Evolutionary conservation across 2,329 filamentous ascomycete species (phyloP).

Genomic region (Allantophomopsis cytisporea): DNA sequence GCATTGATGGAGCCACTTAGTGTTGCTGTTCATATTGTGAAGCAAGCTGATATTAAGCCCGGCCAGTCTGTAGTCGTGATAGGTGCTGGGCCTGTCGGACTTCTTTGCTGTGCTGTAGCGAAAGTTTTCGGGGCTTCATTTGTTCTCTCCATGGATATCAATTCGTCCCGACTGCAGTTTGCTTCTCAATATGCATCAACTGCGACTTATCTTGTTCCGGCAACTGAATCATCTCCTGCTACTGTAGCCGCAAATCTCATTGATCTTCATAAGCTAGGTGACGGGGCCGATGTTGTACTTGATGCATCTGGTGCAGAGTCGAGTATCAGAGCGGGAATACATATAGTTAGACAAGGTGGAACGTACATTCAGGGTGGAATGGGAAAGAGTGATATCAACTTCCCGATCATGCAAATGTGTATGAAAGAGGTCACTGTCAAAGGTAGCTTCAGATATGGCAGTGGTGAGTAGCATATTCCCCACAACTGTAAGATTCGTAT

Average conservation of each 20-base stretch:
- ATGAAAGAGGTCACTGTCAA: constrained; percentile 14
- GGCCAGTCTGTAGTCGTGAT: constrained; percentile 31
- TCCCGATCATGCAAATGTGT: constrained; percentile 14
- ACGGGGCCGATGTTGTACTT: constrained; percentile 34
- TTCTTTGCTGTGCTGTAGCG: constrained; percentile 30
- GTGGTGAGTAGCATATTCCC: too few species aligned
- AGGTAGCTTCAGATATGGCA: constrained; percentile 20
- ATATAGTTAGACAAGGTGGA: constrained; percentile 28
- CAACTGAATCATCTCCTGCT: constrained; percentile 44
- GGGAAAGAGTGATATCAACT: constrained; percentile 29
- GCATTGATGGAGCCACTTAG: constrained; percentile 30
- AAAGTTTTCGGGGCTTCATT: constrained; percentile 29
- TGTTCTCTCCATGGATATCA: constrained; percentile 32
- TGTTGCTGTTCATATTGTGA: constrained; percentile 29
- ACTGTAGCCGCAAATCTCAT: constrained; percentile 28
- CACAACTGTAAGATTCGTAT: too few species aligned
- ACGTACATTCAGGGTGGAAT: constrained; percentile 37
- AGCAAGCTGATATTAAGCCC: constrained; percentile 23
- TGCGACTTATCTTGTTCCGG: constrained; percentile 24
- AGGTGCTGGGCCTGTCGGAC: constrained; percentile 34
- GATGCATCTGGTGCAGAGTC: constrained; percentile 31
- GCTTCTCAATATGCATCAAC: constrained; percentile 29
- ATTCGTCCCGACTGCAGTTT: constrained; percentile 24
- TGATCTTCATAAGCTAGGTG: constrained; percentile 18
- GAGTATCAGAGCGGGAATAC: constrained; percentile 32